Conservation (phyloP, 2,329 filamentous ascomycete species). For the Alternaria atra region DNA sequence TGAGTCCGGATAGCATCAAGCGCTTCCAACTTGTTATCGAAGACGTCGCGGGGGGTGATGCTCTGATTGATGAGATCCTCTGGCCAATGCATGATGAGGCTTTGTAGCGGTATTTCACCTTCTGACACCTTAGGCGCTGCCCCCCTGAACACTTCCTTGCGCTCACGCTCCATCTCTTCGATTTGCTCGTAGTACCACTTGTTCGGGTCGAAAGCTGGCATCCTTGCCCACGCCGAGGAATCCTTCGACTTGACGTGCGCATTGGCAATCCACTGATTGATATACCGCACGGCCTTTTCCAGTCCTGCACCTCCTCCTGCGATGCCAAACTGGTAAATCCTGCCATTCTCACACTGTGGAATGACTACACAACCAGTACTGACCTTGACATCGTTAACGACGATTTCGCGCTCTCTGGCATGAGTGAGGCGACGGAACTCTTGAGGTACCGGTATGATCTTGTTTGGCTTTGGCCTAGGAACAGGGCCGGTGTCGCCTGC, state of each 20-base stretch:
- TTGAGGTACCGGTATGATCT: conserved; percentile 27
- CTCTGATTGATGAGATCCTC: conserved; percentile 23
- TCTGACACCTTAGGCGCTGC: conserved; percentile 21
- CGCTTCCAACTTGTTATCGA: conserved; percentile 40
- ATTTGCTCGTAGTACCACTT: conserved; percentile 37
- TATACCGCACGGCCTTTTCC: conserved; percentile 25
- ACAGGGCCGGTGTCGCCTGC: not conserved
- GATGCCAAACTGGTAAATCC: conserved; percentile 36
- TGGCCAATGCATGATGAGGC: conserved; percentile 31
- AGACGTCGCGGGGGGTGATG: conserved; percentile 33
- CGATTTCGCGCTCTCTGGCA: conserved; percentile 21
- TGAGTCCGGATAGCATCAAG: conserved; percentile 39
- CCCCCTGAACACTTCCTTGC: conserved; percentile 32
- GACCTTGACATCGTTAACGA: conserved; percentile 25
- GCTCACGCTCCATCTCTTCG: conserved; percentile 23
- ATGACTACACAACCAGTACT: conserved; percentile 33
- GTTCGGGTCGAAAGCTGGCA: conserved; percentile 29
- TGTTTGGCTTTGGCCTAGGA: conserved; percentile 26
- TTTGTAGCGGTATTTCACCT: conserved; percentile 12
- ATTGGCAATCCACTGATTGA: conserved; percentile 44
- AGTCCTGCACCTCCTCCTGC: conserved; percentile 29
- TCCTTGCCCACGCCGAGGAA: conserved; percentile 42
- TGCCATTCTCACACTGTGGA: conserved; percentile 18
- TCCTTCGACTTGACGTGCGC: conserved; percentile 28
- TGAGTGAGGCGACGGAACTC: conserved; percentile 29